Conservation (phyloP, 805 yeast species). For the Starmerella powellii region DNA sequence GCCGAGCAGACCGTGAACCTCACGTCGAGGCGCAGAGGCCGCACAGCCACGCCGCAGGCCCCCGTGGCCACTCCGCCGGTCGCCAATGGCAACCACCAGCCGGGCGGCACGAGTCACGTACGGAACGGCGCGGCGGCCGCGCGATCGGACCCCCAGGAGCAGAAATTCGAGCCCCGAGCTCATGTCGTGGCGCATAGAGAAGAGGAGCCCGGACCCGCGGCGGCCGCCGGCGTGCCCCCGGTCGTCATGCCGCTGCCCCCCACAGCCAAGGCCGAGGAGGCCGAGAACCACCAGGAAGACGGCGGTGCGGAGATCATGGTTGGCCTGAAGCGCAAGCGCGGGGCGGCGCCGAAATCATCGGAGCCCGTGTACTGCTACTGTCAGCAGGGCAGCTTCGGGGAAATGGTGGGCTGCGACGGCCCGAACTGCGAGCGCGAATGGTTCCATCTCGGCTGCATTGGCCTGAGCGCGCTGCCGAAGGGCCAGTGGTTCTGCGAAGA, state of each 20-base stretch:
- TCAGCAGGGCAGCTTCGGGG: conserved; percentile 93
- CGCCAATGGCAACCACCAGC: not conserved
- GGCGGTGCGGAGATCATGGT: conserved; percentile 22
- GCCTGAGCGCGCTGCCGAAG: conserved; percentile 72
- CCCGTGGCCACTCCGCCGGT: not conserved
- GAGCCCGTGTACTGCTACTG: conserved; percentile 94
- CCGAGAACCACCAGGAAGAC: conserved; percentile 19
- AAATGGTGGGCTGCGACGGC: conserved; percentile 98
- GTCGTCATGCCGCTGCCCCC: conserved; percentile 10
- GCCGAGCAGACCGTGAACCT: conserved; percentile 1
- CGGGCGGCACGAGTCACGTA: not conserved
- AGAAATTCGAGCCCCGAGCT: no score
- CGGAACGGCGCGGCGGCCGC: not conserved
- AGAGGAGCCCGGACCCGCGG: no score
- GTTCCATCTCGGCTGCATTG: conserved; percentile 92
- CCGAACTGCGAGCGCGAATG: conserved; percentile 84
- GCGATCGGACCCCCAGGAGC: not conserved
- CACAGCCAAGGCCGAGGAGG: not conserved
- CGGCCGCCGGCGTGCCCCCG: conserved; percentile 6
- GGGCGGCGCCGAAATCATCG: conserved; percentile 12
- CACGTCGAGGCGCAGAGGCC: conserved; percentile 16
- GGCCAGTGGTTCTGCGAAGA: conserved; percentile 75
- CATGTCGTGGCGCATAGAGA: no score
- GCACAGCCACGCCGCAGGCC: conserved; percentile 13
- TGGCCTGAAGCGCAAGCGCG: conserved; percentile 18